A percentile compares a stretch with the other conserved stretches of the same genome.
Evolutionary conservation across 2,329 filamentous ascomycete species (phyloP).

Genomic region (Dactylellina drechsleri): DNA sequence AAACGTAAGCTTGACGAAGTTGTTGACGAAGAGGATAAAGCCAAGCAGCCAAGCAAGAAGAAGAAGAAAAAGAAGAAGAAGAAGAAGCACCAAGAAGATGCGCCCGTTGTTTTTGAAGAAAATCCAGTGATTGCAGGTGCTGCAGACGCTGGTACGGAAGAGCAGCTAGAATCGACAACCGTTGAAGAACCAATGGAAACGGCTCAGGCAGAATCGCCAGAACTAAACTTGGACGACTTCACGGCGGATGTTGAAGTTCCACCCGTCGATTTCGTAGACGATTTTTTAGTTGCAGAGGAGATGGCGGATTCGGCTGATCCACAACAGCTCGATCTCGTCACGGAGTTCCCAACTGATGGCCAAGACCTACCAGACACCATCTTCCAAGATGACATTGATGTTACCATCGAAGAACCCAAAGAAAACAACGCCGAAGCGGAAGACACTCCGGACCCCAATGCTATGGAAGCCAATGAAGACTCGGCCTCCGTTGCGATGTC

Average conservation of each 20-base stretch:
- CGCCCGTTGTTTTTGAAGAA: constrained; percentile 47
- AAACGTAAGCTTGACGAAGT: constrained; percentile 52
- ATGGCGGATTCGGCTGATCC: constrained; percentile 28
- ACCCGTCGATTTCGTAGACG: constrained; percentile 26
- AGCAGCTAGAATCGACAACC: constrained; percentile 7
- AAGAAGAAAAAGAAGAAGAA: constrained; percentile 55
- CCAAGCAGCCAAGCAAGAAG: constrained; percentile 52
- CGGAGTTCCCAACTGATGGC: constrained; percentile 20
- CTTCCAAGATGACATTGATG: constrained; percentile 7
- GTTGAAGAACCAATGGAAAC: constrained; percentile 42
- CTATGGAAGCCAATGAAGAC: constrained; percentile 37
- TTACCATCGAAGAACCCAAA: constrained; percentile 39
- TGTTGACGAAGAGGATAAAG: constrained; percentile 49
- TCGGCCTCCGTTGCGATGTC: constrained; percentile 49
- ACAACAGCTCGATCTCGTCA: constrained; percentile 41
- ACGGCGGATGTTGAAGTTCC: constrained; percentile 1
- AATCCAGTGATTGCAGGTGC: constrained; percentile 8
- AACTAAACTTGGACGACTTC: constrained; percentile 26
- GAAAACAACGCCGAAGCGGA: constrained; percentile 4
- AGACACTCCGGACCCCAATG: constrained; percentile 15
- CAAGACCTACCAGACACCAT: constrained; percentile 2
- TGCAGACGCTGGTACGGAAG: constrained; percentile 14
- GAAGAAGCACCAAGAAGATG: constrained; percentile 51
- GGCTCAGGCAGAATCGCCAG: background rate
- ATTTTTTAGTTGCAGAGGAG: constrained; percentile 39